phyloP scores from a whole-genome alignment of 2,329 filamentous ascomycete genomes.

The Curvularia spicifera region DNA sequence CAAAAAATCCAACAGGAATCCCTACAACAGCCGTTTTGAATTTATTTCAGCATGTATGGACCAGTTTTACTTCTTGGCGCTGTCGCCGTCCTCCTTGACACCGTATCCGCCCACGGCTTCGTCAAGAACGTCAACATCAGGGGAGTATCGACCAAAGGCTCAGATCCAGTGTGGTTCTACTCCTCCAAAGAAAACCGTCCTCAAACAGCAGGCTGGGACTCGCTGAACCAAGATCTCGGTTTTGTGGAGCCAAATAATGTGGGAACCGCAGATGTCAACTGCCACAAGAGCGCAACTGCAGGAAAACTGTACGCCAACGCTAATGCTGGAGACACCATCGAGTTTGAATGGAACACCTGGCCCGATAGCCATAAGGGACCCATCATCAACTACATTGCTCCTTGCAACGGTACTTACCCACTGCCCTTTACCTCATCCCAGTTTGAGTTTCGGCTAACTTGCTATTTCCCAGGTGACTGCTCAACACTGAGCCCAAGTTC shows the following conservation, averaged over 20 bases:
- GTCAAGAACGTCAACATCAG: slow-evolving; percentile 35
- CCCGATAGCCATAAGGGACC: slow-evolving; percentile 48
- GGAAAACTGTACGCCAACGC: slow-evolving; percentile 43
- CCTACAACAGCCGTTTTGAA: not conserved
- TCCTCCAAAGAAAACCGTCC: slow-evolving; percentile 29
- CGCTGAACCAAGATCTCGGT: slow-evolving; percentile 48
- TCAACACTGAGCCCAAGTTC: slow-evolving; percentile 32
- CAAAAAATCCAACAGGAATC: not conserved
- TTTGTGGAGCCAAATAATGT: slow-evolving; percentile 44
- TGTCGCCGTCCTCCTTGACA: slow-evolving; percentile 29
- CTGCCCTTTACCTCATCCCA: not conserved
- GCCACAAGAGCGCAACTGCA: slow-evolving; percentile 49
- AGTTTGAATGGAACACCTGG: slow-evolving; percentile 49
- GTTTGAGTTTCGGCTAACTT: not conserved
- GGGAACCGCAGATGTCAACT: slow-evolving; percentile 42
- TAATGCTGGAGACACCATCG: slow-evolving; percentile 43
- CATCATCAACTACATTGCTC: slow-evolving; percentile 50
- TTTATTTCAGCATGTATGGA: slow-evolving; percentile 23
- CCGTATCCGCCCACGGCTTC: slow-evolving; percentile 40
- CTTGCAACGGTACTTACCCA: slow-evolving; percentile 39
- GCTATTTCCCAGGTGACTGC: slow-evolving; percentile 36
- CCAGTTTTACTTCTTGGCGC: slow-evolving; percentile 29
- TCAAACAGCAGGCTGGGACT: slow-evolving; percentile 45
- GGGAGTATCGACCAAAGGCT: slow-evolving; percentile 35
- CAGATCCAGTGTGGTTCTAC: slow-evolving; percentile 46